A percentile compares a stretch with the other conserved stretches of the same genome.
These are phyloP conservation scores for Dipteronia sinensis DNA, from an alignment of 345 rosid species.

Conservation along the genomic window DNA sequence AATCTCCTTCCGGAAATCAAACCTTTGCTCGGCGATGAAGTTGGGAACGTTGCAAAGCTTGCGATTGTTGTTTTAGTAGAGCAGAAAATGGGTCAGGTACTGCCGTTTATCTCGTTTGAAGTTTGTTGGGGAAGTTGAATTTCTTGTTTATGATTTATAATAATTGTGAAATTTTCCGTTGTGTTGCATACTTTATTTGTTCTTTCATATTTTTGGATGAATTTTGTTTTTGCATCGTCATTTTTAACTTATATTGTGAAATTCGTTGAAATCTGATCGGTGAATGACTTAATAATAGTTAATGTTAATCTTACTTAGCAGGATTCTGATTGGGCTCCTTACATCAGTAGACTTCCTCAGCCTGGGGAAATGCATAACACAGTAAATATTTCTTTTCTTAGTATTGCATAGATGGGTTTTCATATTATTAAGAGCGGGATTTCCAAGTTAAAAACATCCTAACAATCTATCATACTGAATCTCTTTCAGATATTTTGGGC, in stretches of 20 bases:
- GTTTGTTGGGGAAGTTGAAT: conserved; percentile 1
- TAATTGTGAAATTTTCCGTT: background rate
- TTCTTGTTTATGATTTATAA: background rate
- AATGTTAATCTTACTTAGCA: conserved; percentile 28
- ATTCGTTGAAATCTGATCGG: conserved; percentile 8
- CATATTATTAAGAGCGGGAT: background rate
- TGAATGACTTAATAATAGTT: conserved; percentile 9
- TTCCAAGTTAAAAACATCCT: conserved; percentile 9
- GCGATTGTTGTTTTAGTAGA: conserved; percentile 59
- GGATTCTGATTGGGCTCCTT: conserved; percentile 80
- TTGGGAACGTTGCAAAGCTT: conserved; percentile 62
- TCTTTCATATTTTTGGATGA: background rate
- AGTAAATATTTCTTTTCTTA: conserved; percentile 33
- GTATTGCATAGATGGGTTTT: background rate
- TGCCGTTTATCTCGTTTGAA: background rate
- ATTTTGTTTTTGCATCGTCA: background rate
- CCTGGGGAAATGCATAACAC: conserved; percentile 65
- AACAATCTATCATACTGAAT: background rate
- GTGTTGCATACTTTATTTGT: background rate
- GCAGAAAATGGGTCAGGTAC: conserved; percentile 55
- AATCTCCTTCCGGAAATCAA: conserved; percentile 52
- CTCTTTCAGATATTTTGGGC: conserved; percentile 76
- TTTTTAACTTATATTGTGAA: conserved; percentile 10
- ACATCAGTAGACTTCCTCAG: conserved; percentile 67
- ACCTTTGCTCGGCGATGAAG: conserved; percentile 40